These are phyloP conservation scores for Psilocybe subaeruginosa DNA, from an alignment of 768 basidiomycete species.

Conservation along the genomic window DNA sequence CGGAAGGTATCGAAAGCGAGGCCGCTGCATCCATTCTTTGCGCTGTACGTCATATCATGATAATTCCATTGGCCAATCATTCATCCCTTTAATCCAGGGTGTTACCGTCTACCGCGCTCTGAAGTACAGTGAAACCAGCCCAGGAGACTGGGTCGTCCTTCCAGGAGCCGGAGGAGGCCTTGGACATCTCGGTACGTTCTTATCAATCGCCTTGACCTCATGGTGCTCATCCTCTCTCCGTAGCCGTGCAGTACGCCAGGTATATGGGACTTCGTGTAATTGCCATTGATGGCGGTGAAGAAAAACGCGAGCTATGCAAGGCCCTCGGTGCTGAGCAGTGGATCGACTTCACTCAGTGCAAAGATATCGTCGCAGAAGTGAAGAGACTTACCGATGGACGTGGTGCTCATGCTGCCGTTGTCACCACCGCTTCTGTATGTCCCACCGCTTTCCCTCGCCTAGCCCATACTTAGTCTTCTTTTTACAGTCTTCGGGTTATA, in stretches of 20 bases:
- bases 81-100: conserved; percentile 44
- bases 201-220: not conserved
- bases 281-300: conserved; percentile 74
- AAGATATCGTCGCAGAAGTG: conserved; percentile 69
- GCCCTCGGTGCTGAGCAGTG: conserved; percentile 73
- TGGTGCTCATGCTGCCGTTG: conserved; percentile 74
- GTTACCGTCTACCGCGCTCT: conserved; percentile 87
- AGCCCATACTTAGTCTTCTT: not conserved
- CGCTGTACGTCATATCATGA: conserved; percentile 49
- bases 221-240: not conserved
- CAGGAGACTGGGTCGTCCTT: conserved; percentile 78
- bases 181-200: conserved; percentile 67
- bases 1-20: conserved; percentile 63
- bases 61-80: not conserved
- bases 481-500: conserved; percentile 39
- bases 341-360: conserved; percentile 76
- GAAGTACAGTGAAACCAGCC: conserved; percentile 65
- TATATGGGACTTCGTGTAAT: conserved; percentile 80
- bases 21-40: conserved; percentile 79
- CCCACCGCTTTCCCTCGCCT: too few species aligned
- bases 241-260: conserved; percentile 79
- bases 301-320: conserved; percentile 65
- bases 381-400: conserved; percentile 62
- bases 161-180: conserved; percentile 84
- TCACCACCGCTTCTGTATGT: conserved; percentile 57